These are phyloP conservation scores for Vigna trinervia DNA, from an alignment of 306 rosid genomes.

Conservation along the genomic window DNA sequence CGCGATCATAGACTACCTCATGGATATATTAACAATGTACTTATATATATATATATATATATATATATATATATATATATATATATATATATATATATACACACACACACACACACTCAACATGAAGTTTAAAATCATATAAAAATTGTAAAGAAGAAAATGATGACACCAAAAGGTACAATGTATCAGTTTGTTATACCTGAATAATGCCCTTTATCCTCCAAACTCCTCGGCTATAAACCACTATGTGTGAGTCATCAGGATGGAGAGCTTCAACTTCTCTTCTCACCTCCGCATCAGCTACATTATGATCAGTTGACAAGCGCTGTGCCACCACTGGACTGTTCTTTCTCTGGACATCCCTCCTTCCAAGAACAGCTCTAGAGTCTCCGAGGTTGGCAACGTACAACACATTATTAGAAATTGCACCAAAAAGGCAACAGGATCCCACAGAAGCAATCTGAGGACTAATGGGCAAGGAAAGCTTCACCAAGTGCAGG, in stretches of 20 bases:
- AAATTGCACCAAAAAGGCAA: conserved; percentile 90
- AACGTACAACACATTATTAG: conserved; percentile 71
- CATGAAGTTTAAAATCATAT: conserved; percentile 1
- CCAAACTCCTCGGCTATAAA: conserved; percentile 86
- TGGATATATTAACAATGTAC: background rate
- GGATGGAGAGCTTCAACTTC: conserved; percentile 96
- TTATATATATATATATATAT: background rate
- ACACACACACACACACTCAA: background rate
- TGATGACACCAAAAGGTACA: background rate
- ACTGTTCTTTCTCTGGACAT: conserved; percentile 34
- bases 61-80: background rate
- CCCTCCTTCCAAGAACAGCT: conserved; percentile 84
- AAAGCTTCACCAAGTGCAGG: conserved; percentile 70
- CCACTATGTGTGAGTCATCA: conserved; percentile 84
- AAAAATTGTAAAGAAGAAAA: background rate
- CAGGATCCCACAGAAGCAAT: conserved; percentile 94
- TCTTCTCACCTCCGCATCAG: conserved; percentile 85
- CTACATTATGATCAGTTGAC: conserved; percentile 94
- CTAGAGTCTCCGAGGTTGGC: conserved; percentile 97
- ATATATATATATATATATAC: background rate
- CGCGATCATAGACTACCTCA: background rate
- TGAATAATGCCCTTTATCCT: conserved; percentile 98
- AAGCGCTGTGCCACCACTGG: conserved; percentile 74
- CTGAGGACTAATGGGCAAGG: conserved; percentile 63
- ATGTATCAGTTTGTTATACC: conserved; percentile 51